A percentile compares a stretch with the other conserved stretches of the same genome.
Evolutionary conservation across 1,284 basidiomycete genomes (phyloP).

Genomic region (Cryptococcus wingfieldii): DNA sequence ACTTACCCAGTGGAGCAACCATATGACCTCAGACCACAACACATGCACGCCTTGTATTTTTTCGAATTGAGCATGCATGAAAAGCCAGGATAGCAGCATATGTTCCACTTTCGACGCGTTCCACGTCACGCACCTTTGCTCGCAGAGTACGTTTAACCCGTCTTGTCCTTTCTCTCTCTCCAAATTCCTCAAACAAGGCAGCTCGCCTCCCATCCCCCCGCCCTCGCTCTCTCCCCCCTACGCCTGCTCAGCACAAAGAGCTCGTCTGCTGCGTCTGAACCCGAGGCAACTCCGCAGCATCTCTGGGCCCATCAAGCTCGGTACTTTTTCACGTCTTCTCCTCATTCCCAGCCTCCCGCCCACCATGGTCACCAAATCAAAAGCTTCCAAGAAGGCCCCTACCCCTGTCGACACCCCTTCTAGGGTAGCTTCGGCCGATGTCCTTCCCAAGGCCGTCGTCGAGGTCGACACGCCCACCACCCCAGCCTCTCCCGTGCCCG

Average conservation of each 20-base stretch:
- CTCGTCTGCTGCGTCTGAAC: neutral
- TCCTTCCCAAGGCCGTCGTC: neutral
- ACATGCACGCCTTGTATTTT: too few species aligned
- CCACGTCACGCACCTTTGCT: neutral
- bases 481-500: neutral
- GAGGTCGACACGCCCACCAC: conserved; percentile 1
- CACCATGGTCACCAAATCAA: conserved; percentile 8
- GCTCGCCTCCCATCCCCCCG: neutral
- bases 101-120: neutral
- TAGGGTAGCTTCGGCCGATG: neutral
- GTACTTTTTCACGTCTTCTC: neutral
- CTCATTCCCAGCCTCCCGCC: neutral
- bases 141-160: neutral
- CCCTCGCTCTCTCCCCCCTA: neutral
- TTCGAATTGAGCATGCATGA: too few species aligned
- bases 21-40: too few species aligned
- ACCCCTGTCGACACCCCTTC: neutral
- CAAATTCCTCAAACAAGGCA: neutral
- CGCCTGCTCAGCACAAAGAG: neutral
- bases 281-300: neutral
- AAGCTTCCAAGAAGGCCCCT: neutral
- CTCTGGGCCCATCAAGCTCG: neutral
- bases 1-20: too few species aligned
- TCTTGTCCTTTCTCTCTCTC: neutral
- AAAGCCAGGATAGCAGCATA: too few species aligned